Conservation (phyloP, 2,329 filamentous ascomycete species). For the Colletotrichum spaethianum region DNA sequence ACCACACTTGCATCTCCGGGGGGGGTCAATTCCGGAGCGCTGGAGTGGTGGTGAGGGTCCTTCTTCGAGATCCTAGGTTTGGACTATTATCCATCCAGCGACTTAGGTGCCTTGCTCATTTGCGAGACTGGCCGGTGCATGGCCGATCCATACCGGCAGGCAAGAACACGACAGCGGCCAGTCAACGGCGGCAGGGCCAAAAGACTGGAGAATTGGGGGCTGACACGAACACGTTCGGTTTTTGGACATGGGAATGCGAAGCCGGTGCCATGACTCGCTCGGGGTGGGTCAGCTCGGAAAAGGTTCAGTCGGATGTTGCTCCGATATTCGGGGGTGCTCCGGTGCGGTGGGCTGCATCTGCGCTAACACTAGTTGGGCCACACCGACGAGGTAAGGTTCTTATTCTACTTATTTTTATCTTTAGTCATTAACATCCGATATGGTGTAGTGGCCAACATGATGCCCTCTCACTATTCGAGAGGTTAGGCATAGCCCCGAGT, state of each 20-base stretch:
- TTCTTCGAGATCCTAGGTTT: background rate
- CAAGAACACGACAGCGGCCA: background rate
- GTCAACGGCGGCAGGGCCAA: background rate
- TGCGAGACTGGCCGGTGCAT: background rate
- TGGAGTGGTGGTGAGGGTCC: background rate
- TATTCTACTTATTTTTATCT: rapidly evolving
- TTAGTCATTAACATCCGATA: background rate
- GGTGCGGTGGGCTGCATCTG: background rate
- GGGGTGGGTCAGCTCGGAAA: background rate
- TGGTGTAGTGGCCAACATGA: conserved; percentile 40
- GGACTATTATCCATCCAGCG: background rate
- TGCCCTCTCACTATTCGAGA: conserved; percentile 26
- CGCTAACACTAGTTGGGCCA: background rate
- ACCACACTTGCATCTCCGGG: background rate
- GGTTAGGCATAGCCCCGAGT: conserved; percentile 39
- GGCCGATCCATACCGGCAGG: background rate
- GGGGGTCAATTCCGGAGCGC: background rate
- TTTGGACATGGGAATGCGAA: conserved; percentile 14
- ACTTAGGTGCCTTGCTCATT: background rate
- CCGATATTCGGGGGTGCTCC: conserved; percentile 1
- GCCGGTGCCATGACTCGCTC: conserved; percentile 29
- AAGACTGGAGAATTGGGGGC: background rate
- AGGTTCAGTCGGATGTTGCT: background rate
- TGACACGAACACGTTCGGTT: background rate
- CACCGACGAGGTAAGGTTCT: rapidly evolving